phyloP scores from a whole-genome alignment of 768 basidiomycete species.

The Boletales sp. region DNA sequence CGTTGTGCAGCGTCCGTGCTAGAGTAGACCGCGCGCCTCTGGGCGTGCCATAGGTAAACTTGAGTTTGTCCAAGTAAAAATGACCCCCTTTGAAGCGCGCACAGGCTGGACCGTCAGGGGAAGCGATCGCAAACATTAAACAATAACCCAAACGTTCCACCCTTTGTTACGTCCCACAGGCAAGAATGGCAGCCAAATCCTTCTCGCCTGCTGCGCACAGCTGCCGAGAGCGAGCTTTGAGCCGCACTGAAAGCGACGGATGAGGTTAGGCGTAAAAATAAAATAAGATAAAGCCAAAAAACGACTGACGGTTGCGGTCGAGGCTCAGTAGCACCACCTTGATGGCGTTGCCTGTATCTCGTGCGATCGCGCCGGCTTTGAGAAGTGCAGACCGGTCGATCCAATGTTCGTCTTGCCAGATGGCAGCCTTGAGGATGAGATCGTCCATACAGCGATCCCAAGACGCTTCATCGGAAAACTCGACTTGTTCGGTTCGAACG shows the following conservation, averaged over 20 bases:
- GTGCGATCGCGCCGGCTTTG: conserved; percentile 31
- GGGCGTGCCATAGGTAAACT: conserved; percentile 26
- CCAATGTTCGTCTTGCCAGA: conserved; percentile 95
- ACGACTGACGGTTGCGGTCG: conserved; percentile 81
- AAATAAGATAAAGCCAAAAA: conserved; percentile 4
- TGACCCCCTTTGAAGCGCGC: conserved; percentile 4
- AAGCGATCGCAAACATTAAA: background rate
- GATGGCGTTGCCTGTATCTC: conserved; percentile 46
- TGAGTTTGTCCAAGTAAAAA: conserved; percentile 8
- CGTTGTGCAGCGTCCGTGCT: conserved; percentile 5
- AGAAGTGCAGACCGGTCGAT: conserved; percentile 77
- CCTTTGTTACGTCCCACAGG: conserved; percentile 27
- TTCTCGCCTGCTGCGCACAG: conserved; percentile 83
- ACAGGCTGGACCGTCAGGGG: conserved; percentile 2
- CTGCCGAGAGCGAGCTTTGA: conserved; percentile 86
- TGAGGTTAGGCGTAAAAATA: conserved; percentile 9
- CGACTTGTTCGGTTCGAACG: conserved; percentile 81
- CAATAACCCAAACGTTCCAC: background rate
- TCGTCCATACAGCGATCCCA: conserved; percentile 89
- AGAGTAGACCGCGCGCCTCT: too few species aligned
- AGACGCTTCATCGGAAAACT: conserved; percentile 50
- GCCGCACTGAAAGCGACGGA: conserved; percentile 57
- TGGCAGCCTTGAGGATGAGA: conserved; percentile 85
- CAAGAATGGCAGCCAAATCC: conserved; percentile 73
- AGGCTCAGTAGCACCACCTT: conserved; percentile 89